A percentile compares a stretch with the other conserved stretches of the same genome.
phyloP scores from a whole-genome alignment of 192 early-diverging fungal species.

The Endogone sp. region DNA sequence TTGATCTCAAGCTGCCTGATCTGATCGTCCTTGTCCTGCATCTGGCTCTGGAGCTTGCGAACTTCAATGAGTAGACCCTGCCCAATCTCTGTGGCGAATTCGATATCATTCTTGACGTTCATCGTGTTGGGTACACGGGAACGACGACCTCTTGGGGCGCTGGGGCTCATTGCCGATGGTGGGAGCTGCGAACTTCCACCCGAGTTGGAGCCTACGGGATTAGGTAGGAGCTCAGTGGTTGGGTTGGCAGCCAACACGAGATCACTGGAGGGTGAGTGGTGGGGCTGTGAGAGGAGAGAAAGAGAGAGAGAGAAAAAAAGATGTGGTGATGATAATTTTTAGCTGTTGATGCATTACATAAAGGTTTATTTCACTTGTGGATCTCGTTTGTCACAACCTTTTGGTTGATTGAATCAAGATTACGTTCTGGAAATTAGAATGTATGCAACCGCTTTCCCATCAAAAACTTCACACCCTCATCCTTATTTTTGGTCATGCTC shows the following conservation, averaged over 20 bases:
- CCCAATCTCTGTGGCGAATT: slow-evolving; percentile 44
- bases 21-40: slow-evolving; percentile 41
- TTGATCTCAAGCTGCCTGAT: slow-evolving; percentile 37
- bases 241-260: slow-evolving; percentile 6
- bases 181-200: slow-evolving; percentile 1
- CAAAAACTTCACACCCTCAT: too few relatives aligned
- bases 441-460: too few relatives aligned
- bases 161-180: slow-evolving; percentile 21
- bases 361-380: too few relatives aligned
- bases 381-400: too few relatives aligned
- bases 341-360: too few relatives aligned
- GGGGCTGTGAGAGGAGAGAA: slow-evolving; percentile 17
- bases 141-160: slow-evolving; percentile 28
- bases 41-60: slow-evolving; percentile 32
- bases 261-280: slow-evolving; percentile 16
- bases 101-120: slow-evolving; percentile 34
- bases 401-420: too few relatives aligned
- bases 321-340: background rate
- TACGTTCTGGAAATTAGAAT: too few relatives aligned
- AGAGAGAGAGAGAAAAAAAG: background rate
- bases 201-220: slow-evolving; percentile 3
- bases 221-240: slow-evolving; percentile 12
- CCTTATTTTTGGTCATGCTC: too few relatives aligned
- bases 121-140: slow-evolving; percentile 31
- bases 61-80: slow-evolving; percentile 38